These are phyloP conservation scores for Cryoendolithus antarcticus DNA, from an alignment of 2,329 filamentous ascomycete species.

Conservation along the genomic window DNA sequence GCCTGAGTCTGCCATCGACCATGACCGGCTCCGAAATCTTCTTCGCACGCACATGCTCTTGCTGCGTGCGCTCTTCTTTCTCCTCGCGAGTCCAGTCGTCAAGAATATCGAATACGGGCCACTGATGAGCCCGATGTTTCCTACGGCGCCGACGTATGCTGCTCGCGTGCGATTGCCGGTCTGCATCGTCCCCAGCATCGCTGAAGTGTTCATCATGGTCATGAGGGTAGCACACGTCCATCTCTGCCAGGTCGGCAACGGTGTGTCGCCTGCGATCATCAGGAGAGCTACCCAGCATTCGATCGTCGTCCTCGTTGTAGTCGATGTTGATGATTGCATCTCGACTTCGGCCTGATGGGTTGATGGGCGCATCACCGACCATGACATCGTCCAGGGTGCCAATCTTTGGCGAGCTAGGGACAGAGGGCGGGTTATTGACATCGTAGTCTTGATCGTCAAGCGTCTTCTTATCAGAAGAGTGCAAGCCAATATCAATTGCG, in stretches of 20 bases:
- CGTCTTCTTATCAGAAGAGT: conserved; percentile 2
- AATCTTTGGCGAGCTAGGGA: conserved; percentile 45
- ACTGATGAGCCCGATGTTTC: conserved; percentile 54
- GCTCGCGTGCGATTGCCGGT: conserved; percentile 12
- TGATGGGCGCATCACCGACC: conserved; percentile 50
- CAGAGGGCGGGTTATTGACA: conserved; percentile 54
- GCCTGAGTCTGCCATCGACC: conserved; percentile 76
- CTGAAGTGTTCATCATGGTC: conserved; percentile 48
- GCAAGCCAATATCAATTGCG: conserved; percentile 1
- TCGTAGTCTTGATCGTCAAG: conserved; percentile 37
- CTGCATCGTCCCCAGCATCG: conserved; percentile 52
- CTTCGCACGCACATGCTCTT: conserved; percentile 70
- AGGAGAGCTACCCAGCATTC: conserved; percentile 17
- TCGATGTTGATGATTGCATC: conserved; percentile 42
- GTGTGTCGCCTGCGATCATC: conserved; percentile 35
- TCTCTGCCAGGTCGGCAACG: conserved; percentile 54
- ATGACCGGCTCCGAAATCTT: conserved; percentile 89
- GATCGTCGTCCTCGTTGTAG: conserved; percentile 16
- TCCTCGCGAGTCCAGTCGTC: conserved; percentile 87
- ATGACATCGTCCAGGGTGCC: conserved; percentile 51
- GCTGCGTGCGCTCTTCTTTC: conserved; percentile 63
- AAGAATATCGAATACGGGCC: conserved; percentile 74
- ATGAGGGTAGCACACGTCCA: conserved; percentile 80
- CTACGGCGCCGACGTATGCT: conserved; percentile 22
- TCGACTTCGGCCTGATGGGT: conserved; percentile 24